Conservation (phyloP, 2,329 filamentous ascomycete species). For the Epichloe sylvatica region DNA sequence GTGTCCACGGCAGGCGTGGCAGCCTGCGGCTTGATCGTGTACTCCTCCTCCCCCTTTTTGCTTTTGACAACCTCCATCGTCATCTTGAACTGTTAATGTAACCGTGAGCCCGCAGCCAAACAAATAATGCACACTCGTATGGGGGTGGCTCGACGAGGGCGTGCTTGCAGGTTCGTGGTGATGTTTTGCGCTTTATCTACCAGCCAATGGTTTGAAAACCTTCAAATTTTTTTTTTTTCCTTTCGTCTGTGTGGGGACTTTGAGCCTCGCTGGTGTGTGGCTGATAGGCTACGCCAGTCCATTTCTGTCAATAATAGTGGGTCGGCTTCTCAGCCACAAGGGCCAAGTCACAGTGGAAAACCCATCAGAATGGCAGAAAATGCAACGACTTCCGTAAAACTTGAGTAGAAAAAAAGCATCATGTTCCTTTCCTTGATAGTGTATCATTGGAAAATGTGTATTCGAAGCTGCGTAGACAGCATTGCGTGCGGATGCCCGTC, state of each 20-base stretch:
- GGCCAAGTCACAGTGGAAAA: no score
- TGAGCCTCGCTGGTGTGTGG: conserved; percentile 9
- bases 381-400: no score
- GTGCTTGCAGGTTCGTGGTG: conserved; percentile 8
- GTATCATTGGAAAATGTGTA: no score
- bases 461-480: no score
- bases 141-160: conserved; percentile 9
- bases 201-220: conserved; percentile 6
- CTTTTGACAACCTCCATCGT: conserved; percentile 32
- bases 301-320: neutral
- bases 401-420: no score
- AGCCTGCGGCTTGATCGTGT: conserved; percentile 85
- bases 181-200: conserved; percentile 7
- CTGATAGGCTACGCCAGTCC: conserved; percentile 3
- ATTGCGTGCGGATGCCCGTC: no score
- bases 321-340: conserved; percentile 1
- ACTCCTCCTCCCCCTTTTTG: conserved; percentile 48
- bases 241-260: conserved; percentile 8
- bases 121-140: conserved; percentile 9
- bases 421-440: no score
- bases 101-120: conserved; percentile 7
- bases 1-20: conserved; percentile 66
- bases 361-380: no score
- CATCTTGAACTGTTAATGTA: conserved; percentile 17
- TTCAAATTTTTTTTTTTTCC: conserved; percentile 12